Evolutionary conservation across 2,329 filamentous ascomycete species (phyloP).

Genomic region (Colletotrichum noveboracense): DNA sequence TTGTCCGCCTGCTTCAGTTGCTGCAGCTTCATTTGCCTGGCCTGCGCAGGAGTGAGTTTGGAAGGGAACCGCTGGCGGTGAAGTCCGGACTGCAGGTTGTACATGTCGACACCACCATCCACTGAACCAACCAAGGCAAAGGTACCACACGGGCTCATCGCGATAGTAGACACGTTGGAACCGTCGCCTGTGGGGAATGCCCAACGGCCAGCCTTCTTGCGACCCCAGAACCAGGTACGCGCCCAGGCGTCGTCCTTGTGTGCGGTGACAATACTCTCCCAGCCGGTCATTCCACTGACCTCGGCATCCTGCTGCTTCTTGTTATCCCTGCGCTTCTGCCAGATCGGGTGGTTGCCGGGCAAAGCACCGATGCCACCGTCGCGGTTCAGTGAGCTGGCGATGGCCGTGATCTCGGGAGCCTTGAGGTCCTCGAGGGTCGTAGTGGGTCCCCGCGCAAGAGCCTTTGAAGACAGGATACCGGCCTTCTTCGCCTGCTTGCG

Average conservation of each 20-base stretch:
- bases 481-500: constrained; percentile 89
- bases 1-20: constrained; percentile 64
- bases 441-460: constrained; percentile 63
- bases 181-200: constrained; percentile 86
- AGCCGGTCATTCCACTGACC: constrained; percentile 80
- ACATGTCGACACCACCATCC: constrained; percentile 88
- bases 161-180: constrained; percentile 82
- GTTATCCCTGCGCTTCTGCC: constrained; percentile 77
- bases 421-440: constrained; percentile 78
- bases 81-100: constrained; percentile 91
- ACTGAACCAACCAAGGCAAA: constrained; percentile 91
- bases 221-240: constrained; percentile 97
- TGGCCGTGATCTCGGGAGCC: constrained; percentile 88
- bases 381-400: constrained; percentile 90
- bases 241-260: constrained; percentile 85
- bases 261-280: constrained; percentile 96
- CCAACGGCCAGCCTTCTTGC: constrained; percentile 92
- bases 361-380: constrained; percentile 92
- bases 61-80: constrained; percentile 90
- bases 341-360: constrained; percentile 78
- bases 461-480: constrained; percentile 68
- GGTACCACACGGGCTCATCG: constrained; percentile 89
- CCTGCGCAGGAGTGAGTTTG: constrained; percentile 76
- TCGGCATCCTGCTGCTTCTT: constrained; percentile 71
- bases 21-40: constrained; percentile 74